Conservation (phyloP, 768 basidiomycete genomes). For the Guyanaporus albipodus region DNA sequence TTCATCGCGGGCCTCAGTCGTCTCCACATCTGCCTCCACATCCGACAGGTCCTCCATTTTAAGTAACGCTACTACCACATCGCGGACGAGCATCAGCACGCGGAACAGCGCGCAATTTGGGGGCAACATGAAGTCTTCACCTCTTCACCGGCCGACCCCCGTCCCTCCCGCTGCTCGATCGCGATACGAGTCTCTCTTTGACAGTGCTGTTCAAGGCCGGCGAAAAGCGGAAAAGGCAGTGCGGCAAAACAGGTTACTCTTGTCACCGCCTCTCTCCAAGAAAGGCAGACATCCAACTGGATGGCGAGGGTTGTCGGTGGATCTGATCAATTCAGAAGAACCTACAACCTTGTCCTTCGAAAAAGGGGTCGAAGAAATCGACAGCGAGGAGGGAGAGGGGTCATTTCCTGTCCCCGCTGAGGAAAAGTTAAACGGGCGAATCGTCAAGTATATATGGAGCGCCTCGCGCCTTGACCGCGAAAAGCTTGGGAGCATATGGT, state of each 20-base stretch:
- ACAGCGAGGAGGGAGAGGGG: constrained; percentile 29
- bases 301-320: constrained; percentile 71
- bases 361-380: constrained; percentile 13
- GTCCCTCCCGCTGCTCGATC: constrained; percentile 59
- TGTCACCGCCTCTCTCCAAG: constrained; percentile 37
- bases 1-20: constrained; percentile 36
- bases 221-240: constrained; percentile 36
- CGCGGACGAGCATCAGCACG: constrained; percentile 38
- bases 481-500: constrained; percentile 67
- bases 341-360: constrained; percentile 14
- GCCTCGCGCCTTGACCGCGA: constrained; percentile 51
- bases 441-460: constrained; percentile 61
- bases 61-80: constrained; percentile 40
- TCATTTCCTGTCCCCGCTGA: constrained; percentile 30
- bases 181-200: constrained; percentile 68
- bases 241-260: constrained; percentile 27
- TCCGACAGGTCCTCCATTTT: constrained; percentile 65
- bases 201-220: constrained; percentile 50
- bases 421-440: constrained; percentile 51
- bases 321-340: constrained; percentile 48
- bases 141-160: constrained; percentile 54
- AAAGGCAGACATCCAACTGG: constrained; percentile 58
- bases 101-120: constrained; percentile 26
- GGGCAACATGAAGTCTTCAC: constrained; percentile 22
- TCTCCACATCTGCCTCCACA: constrained; percentile 38